Conservation (phyloP, 768 basidiomycete genomes). For the Podaxis sp. region DNA sequence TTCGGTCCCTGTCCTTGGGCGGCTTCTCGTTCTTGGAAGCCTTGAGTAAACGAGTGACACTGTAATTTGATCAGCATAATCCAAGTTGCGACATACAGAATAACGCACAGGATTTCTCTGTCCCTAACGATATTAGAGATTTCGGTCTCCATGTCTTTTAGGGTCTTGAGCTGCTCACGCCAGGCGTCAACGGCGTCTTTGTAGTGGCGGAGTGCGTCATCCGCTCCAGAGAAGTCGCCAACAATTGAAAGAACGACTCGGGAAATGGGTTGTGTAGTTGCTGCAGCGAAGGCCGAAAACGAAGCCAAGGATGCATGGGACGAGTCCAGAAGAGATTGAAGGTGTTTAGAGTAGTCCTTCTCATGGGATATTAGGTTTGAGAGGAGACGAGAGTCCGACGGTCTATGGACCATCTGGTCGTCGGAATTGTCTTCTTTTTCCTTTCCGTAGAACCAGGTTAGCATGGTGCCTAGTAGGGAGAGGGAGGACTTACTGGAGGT, state of each 20-base stretch:
- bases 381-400: conserved; percentile 73
- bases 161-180: conserved; percentile 54
- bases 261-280: conserved; percentile 56
- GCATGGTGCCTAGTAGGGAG: background rate
- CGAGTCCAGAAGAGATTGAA: conserved; percentile 54
- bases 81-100: background rate
- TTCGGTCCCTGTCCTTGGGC: conserved; percentile 21
- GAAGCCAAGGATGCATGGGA: conserved; percentile 63
- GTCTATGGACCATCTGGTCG: conserved; percentile 62
- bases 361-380: conserved; percentile 66
- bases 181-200: conserved; percentile 62
- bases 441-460: conserved; percentile 4
- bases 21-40: conserved; percentile 57
- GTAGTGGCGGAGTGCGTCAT: conserved; percentile 68
- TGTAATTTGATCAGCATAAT: conserved; percentile 25
- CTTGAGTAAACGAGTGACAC: conserved; percentile 79
- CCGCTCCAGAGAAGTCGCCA: conserved; percentile 57
- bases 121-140: conserved; percentile 69
- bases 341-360: conserved; percentile 68
- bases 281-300: conserved; percentile 72
- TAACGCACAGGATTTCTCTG: conserved; percentile 76
- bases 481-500: background rate
- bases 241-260: conserved; percentile 58
- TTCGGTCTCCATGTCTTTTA: conserved; percentile 74
- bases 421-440: background rate